Conservation (phyloP, 495 filamentous ascomycete genomes). For the Elasticomyces elasticus region DNA sequence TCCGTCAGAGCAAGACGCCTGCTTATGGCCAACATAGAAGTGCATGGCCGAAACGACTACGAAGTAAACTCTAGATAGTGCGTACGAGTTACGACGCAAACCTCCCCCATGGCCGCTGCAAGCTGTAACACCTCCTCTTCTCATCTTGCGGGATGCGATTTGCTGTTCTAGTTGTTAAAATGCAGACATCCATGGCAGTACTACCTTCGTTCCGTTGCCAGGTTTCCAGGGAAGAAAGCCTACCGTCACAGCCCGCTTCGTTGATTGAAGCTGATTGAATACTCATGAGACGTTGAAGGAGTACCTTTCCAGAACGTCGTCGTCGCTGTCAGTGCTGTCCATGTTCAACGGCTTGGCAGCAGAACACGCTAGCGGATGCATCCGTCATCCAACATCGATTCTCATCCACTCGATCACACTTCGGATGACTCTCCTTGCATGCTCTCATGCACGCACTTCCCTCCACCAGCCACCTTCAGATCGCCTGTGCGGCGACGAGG, state of each 20-base stretch:
- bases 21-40: slow-evolving; percentile 3
- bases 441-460: not conserved
- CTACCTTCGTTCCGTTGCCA: too few species aligned
- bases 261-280: too few species aligned
- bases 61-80: slow-evolving; percentile 1
- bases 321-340: too few species aligned
- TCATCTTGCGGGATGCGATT: not conserved
- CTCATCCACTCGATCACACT: not conserved
- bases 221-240: too few species aligned
- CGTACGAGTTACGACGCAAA: not conserved
- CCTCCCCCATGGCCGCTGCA: not conserved
- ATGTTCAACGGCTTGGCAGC: too few species aligned
- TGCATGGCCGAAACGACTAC: not conserved
- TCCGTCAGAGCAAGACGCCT: not conserved
- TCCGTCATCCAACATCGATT: not conserved
- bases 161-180: too few species aligned
- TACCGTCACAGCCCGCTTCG: too few species aligned
- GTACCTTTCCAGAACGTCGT: too few species aligned
- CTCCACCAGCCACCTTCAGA: slow-evolving; percentile 3
- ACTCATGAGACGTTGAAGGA: too few species aligned
- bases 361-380: not conserved
- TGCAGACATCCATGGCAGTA: too few species aligned
- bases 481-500: not conserved
- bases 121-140: not conserved
- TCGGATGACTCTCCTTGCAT: not conserved